phyloP scores from a whole-genome alignment of 2,329 filamentous ascomycete species.

The Bisporella sp. region DNA sequence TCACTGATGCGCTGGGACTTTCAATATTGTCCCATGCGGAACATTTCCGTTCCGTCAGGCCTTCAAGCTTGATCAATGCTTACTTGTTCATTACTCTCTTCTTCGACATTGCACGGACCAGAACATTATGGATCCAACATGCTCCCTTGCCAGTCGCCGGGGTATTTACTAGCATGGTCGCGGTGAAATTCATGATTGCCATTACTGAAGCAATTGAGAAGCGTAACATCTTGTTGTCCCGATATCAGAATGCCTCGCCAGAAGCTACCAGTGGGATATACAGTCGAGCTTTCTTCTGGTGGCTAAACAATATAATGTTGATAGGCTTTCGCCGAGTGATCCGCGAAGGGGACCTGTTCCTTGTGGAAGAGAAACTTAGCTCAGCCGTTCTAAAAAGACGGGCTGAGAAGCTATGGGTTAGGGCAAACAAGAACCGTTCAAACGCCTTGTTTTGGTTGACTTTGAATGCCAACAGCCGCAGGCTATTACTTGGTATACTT shows the following conservation, averaged over 20 bases:
- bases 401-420: constrained; percentile 12
- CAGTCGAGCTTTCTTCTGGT: constrained; percentile 31
- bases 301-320: constrained; percentile 32
- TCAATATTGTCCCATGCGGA: constrained; percentile 18
- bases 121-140: constrained; percentile 21
- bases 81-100: constrained; percentile 21
- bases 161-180: constrained; percentile 30
- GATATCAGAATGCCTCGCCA: constrained; percentile 27
- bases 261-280: constrained; percentile 34
- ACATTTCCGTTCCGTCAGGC: constrained; percentile 18
- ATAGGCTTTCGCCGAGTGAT: constrained; percentile 31
- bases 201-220: constrained; percentile 34
- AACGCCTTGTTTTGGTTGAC: constrained; percentile 16
- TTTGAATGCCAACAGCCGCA: constrained; percentile 12
- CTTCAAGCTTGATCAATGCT: constrained; percentile 17
- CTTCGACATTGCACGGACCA: constrained; percentile 18
- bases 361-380: constrained; percentile 25
- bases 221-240: constrained; percentile 25
- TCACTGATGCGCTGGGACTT: constrained; percentile 14
- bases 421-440: constrained; percentile 2
- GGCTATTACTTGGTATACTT: constrained; percentile 9
- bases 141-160: constrained; percentile 23
- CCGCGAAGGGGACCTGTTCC: constrained; percentile 29
- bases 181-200: constrained; percentile 28
- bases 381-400: constrained; percentile 7